These are phyloP conservation scores for Sungouiella thailandica DNA, from an alignment of 805 yeast species.

Conservation along the genomic window DNA sequence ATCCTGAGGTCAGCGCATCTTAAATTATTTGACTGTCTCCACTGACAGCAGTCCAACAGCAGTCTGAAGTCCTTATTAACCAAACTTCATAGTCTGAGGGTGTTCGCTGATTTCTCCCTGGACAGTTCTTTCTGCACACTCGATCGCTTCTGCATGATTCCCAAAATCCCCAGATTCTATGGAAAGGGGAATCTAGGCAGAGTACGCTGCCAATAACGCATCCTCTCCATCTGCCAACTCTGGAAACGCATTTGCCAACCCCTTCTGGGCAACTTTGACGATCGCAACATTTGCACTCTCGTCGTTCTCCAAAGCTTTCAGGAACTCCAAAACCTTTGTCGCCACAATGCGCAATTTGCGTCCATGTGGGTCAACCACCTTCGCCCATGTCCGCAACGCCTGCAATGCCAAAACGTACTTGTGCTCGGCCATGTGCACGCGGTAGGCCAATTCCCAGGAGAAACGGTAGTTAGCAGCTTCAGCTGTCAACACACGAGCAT, in stretches of 20 bases:
- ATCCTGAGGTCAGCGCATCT: no score
- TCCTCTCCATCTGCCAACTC: conserved; percentile 20
- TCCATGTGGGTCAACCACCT: conserved; percentile 24
- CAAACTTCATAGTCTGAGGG: no score
- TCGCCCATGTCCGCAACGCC: conserved; percentile 40
- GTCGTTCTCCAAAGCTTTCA: conserved; percentile 30
- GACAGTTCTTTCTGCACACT: no score
- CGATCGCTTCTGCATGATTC: no score
- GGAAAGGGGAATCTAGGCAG: no score
- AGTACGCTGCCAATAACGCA: conserved; percentile 12
- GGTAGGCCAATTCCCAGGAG: conserved; percentile 42
- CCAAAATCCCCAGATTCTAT: no score
- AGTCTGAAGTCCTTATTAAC: no score
- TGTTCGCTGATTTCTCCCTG: no score
- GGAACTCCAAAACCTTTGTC: conserved; percentile 28
- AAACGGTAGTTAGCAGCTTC: conserved; percentile 37
- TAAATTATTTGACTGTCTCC: no score
- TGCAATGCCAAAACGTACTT: conserved; percentile 45
- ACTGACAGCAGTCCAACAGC: no score
- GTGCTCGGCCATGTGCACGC: conserved; percentile 34
- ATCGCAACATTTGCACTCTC: conserved; percentile 41
- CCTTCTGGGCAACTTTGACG: conserved; percentile 36
- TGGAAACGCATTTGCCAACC: conserved; percentile 30
- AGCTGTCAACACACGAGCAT: conserved; percentile 37
- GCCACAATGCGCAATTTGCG: conserved; percentile 18